A percentile compares a stretch with the other conserved stretches of the same genome.
Conservation (phyloP, 768 basidiomycete species). For the Termitomyces sp. region DNA sequence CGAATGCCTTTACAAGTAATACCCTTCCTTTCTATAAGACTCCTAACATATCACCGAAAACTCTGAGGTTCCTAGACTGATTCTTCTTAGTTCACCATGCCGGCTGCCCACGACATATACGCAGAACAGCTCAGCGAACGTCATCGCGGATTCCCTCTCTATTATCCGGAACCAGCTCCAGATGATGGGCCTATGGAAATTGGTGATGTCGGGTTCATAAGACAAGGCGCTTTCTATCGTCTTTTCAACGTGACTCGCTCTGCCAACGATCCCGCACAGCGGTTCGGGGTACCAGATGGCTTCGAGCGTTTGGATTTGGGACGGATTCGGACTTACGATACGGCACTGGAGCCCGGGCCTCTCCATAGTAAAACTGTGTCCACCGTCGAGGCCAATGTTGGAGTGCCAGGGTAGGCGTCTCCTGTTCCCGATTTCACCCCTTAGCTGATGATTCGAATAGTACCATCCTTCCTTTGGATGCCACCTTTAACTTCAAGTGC, state of each 20-base stretch:
- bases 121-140: background rate
- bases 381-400: slow-evolving; percentile 1
- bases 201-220: slow-evolving; percentile 7
- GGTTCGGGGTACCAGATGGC: slow-evolving; percentile 5
- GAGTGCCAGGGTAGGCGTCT: slow-evolving; percentile 1
- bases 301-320: slow-evolving; percentile 8
- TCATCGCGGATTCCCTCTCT: background rate
- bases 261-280: slow-evolving; percentile 6
- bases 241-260: slow-evolving; percentile 11
- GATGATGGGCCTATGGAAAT: slow-evolving; percentile 6
- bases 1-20: too few species aligned
- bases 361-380: slow-evolving; percentile 9
- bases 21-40: too few species aligned
- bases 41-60: too few species aligned
- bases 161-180: background rate
- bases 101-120: background rate
- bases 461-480: slow-evolving; percentile 5
- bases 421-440: background rate
- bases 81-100: background rate
- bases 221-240: slow-evolving; percentile 8
- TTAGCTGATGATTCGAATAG: background rate
- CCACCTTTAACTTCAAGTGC: slow-evolving; percentile 11
- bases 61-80: background rate
- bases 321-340: background rate
- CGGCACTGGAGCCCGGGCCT: slow-evolving; percentile 11